Base-by-base conservation (phyloP, 2,329 filamentous ascomycete species). In the Talaromyces sp. region DNA sequence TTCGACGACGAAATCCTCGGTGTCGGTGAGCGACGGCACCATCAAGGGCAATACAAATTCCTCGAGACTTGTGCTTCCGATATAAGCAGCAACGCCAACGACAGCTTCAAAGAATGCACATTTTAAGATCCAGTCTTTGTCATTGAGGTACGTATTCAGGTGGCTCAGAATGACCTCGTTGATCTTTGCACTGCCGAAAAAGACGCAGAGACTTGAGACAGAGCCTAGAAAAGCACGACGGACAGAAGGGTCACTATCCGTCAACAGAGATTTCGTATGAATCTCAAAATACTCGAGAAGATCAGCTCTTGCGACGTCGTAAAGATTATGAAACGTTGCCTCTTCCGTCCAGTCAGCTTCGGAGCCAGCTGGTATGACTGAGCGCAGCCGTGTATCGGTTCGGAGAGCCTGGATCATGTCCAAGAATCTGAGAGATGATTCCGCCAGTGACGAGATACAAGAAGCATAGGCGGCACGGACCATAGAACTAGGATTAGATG, bases 81-180 rank as follows among this genome's bases (percentile, higher is more conserved):
- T 85, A 68, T 96, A 96, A 1, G 91, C 86, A 3, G 93, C 91
- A 67, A 99, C 93, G 3, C 93, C 93, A 16, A 98, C 91, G 28
- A 98, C 92, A 0, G 92, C 91, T 71, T 96, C 93, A 70, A 99
- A 97, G 73, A 98, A 98, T 2, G 93, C 92, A 70, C 92, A 97
- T 75, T 96, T 97, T 35, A 99, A 80, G 74, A 92, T 92, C 95
- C 95, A 99, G 73, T 99, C 93, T 46, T 89, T 87, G 70, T 98
- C 95, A 68, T 99, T 99, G 8, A 99, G 79, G 70, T 99, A 99
- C 0, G 95, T 99, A 72, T 98, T 98, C 31, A 99, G 81, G 77
- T 99, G 95, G 35, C 92, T 96, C 23, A 99, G 80, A 16, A 99
- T 88, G n/a, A 99, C 91, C 72, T 99, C 95, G 73, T 96, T 97